phyloP scores from a whole-genome alignment of 768 basidiomycete species.

The Aureoboletus auriporus region DNA sequence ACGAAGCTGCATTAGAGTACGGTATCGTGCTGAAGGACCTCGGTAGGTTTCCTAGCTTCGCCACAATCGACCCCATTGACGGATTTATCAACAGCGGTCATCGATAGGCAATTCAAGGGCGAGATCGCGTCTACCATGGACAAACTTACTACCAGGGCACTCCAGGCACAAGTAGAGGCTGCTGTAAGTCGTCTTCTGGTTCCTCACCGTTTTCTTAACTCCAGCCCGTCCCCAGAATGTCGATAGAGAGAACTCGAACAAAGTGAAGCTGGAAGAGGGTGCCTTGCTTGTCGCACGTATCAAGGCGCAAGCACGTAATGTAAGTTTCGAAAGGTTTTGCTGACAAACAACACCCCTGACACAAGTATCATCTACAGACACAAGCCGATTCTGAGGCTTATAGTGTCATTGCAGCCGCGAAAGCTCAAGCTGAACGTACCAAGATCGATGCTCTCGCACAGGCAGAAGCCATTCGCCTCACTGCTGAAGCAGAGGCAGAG shows the following conservation, averaged over 20 bases:
- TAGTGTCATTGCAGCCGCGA: slow-evolving; percentile 65
- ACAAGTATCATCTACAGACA: slow-evolving; percentile 34
- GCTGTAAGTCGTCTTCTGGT: slow-evolving; percentile 44
- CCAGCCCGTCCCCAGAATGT: slow-evolving; percentile 51
- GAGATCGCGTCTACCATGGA: slow-evolving; percentile 86
- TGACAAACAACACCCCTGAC: slow-evolving; percentile 5
- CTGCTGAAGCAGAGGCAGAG: slow-evolving; percentile 71
- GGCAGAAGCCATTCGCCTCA: slow-evolving; percentile 72
- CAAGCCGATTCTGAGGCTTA: slow-evolving; percentile 77
- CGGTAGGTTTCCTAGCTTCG: slow-evolving; percentile 35
- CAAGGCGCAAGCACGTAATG: slow-evolving; percentile 60
- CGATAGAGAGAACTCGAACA: slow-evolving; percentile 83
- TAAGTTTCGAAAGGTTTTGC: slow-evolving; percentile 17
- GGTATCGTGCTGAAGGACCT: slow-evolving; percentile 82
- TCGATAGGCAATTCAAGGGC: slow-evolving; percentile 85
- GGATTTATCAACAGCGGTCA: slow-evolving; percentile 54
- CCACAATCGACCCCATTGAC: slow-evolving; percentile 1
- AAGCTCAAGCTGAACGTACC: slow-evolving; percentile 61
- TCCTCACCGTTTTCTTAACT: background rate
- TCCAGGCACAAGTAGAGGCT: slow-evolving; percentile 86
- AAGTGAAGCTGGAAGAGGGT: slow-evolving; percentile 83
- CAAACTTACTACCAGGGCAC: slow-evolving; percentile 75
- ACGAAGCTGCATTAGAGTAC: slow-evolving; percentile 76
- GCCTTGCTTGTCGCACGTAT: slow-evolving; percentile 72
- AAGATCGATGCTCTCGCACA: slow-evolving; percentile 74